Evolutionary conservation across 768 basidiomycete genomes (phyloP).

Genomic region (Dacryopinax spathularia): DNA sequence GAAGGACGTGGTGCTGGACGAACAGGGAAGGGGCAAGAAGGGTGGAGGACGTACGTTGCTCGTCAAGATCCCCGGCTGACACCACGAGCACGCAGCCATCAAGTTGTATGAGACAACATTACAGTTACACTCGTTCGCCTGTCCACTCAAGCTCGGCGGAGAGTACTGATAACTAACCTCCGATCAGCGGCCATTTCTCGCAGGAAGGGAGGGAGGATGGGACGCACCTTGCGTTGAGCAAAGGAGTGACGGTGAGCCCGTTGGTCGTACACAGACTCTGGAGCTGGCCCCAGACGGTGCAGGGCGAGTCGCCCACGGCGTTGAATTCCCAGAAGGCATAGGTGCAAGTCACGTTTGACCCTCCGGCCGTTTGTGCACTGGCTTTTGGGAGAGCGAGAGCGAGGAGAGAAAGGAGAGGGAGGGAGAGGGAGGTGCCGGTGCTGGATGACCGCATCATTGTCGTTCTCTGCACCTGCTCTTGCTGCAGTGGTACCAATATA

Average conservation of each 20-base stretch:
- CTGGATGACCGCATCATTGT: too few species aligned
- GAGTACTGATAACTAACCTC: neutral
- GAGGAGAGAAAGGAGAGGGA: neutral
- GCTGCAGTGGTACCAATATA: too few species aligned
- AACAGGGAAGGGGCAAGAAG: neutral
- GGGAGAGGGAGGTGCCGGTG: too few species aligned
- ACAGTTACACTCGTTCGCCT: slow-evolving; percentile 8
- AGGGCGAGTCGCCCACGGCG: neutral
- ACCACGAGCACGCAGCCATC: slow-evolving; percentile 10
- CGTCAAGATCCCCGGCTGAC: slow-evolving; percentile 3
- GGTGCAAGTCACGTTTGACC: neutral
- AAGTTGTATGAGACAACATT: slow-evolving; percentile 6
- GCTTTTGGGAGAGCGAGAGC: too few species aligned
- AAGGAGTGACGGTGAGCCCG: neutral
- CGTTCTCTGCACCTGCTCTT: too few species aligned
- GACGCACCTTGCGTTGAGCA: neutral
- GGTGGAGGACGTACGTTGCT: neutral
- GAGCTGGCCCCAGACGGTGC: neutral
- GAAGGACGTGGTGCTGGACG: neutral
- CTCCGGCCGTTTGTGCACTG: neutral
- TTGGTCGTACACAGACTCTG: neutral
- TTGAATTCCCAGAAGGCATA: slow-evolving; percentile 1
- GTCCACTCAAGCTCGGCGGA: neutral
- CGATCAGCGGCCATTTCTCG: neutral
- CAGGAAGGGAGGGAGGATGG: neutral